A percentile compares a stretch with the other conserved stretches of the same genome.
Conservation (phyloP, 2,329 filamentous ascomycete species). For the Talaromyces sp. region DNA sequence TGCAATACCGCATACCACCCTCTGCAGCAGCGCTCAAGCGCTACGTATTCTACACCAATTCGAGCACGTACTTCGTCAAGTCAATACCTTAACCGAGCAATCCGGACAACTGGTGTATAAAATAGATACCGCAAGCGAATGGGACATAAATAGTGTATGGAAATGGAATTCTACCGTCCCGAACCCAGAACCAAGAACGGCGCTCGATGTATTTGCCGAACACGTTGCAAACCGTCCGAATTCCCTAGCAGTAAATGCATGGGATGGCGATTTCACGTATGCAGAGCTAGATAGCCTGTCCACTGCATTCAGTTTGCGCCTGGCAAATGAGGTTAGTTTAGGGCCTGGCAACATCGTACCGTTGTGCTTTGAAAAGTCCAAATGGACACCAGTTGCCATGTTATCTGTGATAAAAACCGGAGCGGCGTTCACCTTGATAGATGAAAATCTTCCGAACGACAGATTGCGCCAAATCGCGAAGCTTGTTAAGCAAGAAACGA, state of each 20-base stretch:
- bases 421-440: slow-evolving; percentile 10
- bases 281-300: slow-evolving; percentile 28
- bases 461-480: too few species aligned
- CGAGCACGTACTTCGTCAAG: neutral
- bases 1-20: neutral
- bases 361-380: slow-evolving; percentile 17
- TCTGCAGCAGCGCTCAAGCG: neutral
- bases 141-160: neutral
- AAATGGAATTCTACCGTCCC: neutral
- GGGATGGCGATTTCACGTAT: slow-evolving; percentile 31
- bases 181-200: neutral
- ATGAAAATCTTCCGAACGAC: slow-evolving; percentile 10
- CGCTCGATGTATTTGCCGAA: neutral
- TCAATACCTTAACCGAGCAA: neutral
- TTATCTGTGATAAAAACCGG: slow-evolving; percentile 14
- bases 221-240: slow-evolving; percentile 14
- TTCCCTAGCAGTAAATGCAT: slow-evolving; percentile 23
- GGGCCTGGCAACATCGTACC: slow-evolving; percentile 18
- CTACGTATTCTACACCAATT: slow-evolving; percentile 1
- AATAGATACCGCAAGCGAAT: neutral
- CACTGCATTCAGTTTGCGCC: slow-evolving; percentile 25
- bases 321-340: neutral
- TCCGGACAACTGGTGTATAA: neutral
- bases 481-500: too few species aligned
- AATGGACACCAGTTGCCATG: slow-evolving; percentile 13